Conservation (phyloP, 2,329 filamentous ascomycete genomes). For the Thelonectria rubi region DNA sequence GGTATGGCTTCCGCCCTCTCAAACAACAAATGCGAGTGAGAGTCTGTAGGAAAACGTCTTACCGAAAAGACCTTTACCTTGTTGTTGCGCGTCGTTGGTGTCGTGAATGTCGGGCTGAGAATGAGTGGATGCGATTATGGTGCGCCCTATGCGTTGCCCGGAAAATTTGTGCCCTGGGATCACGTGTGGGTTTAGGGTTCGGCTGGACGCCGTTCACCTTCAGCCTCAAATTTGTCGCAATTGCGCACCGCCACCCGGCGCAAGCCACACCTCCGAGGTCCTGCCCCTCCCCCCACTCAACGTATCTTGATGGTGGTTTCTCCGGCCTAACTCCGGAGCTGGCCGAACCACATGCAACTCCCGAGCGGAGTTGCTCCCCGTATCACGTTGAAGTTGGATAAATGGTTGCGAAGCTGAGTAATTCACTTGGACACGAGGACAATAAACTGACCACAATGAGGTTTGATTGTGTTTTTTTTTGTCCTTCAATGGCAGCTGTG, state of each 20-base stretch:
- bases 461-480: neutral
- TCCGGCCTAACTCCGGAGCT: slow-evolving; percentile 28
- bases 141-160: slow-evolving; percentile 47
- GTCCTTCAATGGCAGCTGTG: neutral
- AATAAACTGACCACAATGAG: slow-evolving; percentile 1
- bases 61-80: slow-evolving; percentile 57
- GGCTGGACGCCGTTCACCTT: slow-evolving; percentile 5
- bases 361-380: slow-evolving; percentile 22
- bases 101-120: slow-evolving; percentile 49
- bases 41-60: slow-evolving; percentile 54
- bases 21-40: slow-evolving; percentile 55
- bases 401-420: slow-evolving; percentile 26
- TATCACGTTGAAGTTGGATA: slow-evolving; percentile 26
- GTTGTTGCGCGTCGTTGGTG: slow-evolving; percentile 55
- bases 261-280: slow-evolving; percentile 24
- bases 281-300: slow-evolving; percentile 11
- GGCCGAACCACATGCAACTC: slow-evolving; percentile 13
- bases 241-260: slow-evolving; percentile 23
- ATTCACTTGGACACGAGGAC: slow-evolving; percentile 14
- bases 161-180: slow-evolving; percentile 49
- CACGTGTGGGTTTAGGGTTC: slow-evolving; percentile 49
- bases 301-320: slow-evolving; percentile 5
- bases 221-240: neutral
- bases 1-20: slow-evolving; percentile 57
- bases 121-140: slow-evolving; percentile 49